These are phyloP conservation scores for Geotrichum restrictum DNA, from an alignment of 1,139 yeast species.

Conservation along the genomic window DNA sequence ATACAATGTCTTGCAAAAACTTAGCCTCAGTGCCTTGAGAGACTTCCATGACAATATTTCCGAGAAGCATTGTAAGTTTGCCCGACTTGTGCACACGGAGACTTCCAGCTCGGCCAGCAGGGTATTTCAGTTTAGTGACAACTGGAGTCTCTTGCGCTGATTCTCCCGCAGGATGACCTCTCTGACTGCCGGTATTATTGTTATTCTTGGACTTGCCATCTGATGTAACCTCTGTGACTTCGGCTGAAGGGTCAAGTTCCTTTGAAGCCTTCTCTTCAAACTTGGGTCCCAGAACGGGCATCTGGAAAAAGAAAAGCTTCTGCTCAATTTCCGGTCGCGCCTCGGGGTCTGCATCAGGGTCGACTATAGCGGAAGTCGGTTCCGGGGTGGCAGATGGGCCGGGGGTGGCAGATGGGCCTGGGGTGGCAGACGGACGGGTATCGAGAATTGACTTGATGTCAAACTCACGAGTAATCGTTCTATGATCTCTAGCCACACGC, in stretches of 20 bases:
- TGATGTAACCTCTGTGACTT: conserved; percentile 6
- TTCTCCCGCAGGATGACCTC: conserved; percentile 4
- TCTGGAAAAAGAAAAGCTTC: conserved; percentile 57
- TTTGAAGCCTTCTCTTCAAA: conserved; percentile 36
- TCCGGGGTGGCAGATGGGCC: conserved; percentile 24
- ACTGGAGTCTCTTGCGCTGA: too few relatives aligned
- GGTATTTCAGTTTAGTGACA: conserved; percentile 22
- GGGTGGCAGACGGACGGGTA: conserved; percentile 12
- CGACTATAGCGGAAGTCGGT: not conserved
- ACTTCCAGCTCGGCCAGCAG: conserved; percentile 63
- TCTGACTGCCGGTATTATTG: conserved; percentile 18
- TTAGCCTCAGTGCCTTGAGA: conserved; percentile 67
- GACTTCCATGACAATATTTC: conserved; percentile 65
- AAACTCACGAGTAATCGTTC: conserved; percentile 32
- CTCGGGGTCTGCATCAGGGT: not conserved
- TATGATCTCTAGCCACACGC: conserved; percentile 31
- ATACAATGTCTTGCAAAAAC: conserved; percentile 72
- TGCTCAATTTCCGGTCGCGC: conserved; percentile 36
- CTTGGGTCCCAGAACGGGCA: conserved; percentile 65
- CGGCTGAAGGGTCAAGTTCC: not conserved
- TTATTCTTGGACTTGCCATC: too few relatives aligned
- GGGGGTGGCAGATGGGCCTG: not conserved
- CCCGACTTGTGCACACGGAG: conserved; percentile 79
- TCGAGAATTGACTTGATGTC: conserved; percentile 23
- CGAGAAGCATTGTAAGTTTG: conserved; percentile 66